A percentile compares a stretch with the other conserved stretches of the same genome.
phyloP scores from a whole-genome alignment of 768 basidiomycete genomes.

The Podaxis mareebaensis region DNA sequence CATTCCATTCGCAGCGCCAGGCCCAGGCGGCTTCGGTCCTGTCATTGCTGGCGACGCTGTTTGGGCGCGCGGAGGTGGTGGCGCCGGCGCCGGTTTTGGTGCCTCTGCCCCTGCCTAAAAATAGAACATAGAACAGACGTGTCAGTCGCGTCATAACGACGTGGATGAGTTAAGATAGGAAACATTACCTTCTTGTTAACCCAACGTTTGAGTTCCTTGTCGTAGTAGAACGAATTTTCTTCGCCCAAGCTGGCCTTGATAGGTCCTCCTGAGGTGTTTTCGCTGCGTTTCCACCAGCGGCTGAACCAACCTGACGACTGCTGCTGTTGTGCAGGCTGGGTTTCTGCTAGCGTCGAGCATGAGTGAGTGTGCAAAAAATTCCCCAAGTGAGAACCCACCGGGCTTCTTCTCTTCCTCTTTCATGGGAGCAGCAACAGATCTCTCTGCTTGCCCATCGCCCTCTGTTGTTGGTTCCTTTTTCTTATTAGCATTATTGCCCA shows the following conservation, averaged over 20 bases:
- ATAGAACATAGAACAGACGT: slow-evolving; percentile 6
- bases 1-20: not conserved
- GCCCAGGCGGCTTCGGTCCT: slow-evolving; percentile 26
- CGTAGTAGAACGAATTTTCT: slow-evolving; percentile 87
- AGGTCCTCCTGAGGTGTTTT: slow-evolving; percentile 59
- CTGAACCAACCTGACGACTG: slow-evolving; percentile 68
- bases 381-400: slow-evolving; percentile 24
- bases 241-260: slow-evolving; percentile 93
- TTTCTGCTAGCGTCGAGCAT: slow-evolving; percentile 9
- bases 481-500: slow-evolving; percentile 66
- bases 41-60: slow-evolving; percentile 78
- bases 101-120: slow-evolving; percentile 60
- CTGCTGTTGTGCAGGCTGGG: slow-evolving; percentile 15
- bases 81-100: slow-evolving; percentile 48
- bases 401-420: slow-evolving; percentile 22
- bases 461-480: slow-evolving; percentile 32
- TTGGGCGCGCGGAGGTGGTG: slow-evolving; percentile 80
- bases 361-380: not conserved
- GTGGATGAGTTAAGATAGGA: not conserved
- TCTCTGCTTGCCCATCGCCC: slow-evolving; percentile 18
- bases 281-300: slow-evolving; percentile 75
- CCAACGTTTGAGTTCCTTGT: slow-evolving; percentile 95
- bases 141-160: not conserved
- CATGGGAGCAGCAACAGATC: slow-evolving; percentile 22
- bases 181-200: slow-evolving; percentile 83